Percentiles rank a stretch among this genome's conserved stretches.
Conservation (phyloP, 1,139 yeast genomes). For the Sugiyamaella pinicola region DNA sequence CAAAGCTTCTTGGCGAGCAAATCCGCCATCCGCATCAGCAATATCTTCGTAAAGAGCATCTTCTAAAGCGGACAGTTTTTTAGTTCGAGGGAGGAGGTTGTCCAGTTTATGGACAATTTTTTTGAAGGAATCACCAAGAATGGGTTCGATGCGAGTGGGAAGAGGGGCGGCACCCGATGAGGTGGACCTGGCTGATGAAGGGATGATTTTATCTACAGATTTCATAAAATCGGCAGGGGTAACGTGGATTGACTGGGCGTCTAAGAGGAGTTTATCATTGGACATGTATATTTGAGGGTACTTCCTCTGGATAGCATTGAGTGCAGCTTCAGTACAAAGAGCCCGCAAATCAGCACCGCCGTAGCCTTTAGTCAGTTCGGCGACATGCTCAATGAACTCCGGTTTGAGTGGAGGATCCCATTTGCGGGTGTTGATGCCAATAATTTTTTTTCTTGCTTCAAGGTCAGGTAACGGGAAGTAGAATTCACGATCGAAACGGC, state of each 20-base stretch:
- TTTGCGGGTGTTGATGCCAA: slow-evolving; percentile 80
- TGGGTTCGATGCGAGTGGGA: slow-evolving; percentile 69
- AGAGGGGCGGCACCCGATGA: slow-evolving; percentile 75
- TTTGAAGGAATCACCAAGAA: slow-evolving; percentile 55
- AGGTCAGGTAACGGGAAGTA: slow-evolving; percentile 91
- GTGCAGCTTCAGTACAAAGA: slow-evolving; percentile 92
- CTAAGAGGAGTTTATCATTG: slow-evolving; percentile 69
- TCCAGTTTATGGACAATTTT: slow-evolving; percentile 55
- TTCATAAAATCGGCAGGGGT: slow-evolving; percentile 85
- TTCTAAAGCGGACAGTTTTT: slow-evolving; percentile 61
- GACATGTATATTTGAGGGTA: slow-evolving; percentile 92
- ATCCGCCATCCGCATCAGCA: slow-evolving; percentile 65
- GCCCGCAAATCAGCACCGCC: slow-evolving; percentile 98
- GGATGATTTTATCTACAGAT: slow-evolving; percentile 84
- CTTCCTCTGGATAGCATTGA: slow-evolving; percentile 84
- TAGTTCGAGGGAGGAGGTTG: slow-evolving; percentile 63
- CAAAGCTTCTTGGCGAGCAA: slow-evolving; percentile 64
- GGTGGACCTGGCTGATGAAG: slow-evolving; percentile 87
- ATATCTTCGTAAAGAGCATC: slow-evolving; percentile 71
- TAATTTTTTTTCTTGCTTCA: slow-evolving; percentile 73
- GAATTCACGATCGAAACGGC: slow-evolving; percentile 95
- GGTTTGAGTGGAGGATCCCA: slow-evolving; percentile 77
- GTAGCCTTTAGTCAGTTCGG: slow-evolving; percentile 86
- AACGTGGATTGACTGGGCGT: slow-evolving; percentile 72
- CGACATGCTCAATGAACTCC: slow-evolving; percentile 64